Evolutionary conservation across 2,329 filamentous ascomycete species (phyloP), one percentile per base, ranked within the genome.

Genomic region (Colletotrichum sidae): DNA sequence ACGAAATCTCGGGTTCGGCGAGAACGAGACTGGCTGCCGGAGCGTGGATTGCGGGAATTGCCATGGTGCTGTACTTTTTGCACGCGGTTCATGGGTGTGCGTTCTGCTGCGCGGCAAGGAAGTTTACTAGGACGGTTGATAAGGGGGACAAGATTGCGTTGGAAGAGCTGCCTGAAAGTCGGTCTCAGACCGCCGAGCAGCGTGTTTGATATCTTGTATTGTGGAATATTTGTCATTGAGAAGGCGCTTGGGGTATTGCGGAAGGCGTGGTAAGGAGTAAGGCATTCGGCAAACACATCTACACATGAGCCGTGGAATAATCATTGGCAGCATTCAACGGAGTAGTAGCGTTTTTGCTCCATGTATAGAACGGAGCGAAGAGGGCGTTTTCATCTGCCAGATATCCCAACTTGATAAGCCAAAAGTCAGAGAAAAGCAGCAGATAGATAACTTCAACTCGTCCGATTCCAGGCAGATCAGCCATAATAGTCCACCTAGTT

Each of bases 31-130:
- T 60, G 11, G 56, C 55, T 6, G 65, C 55, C 1, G 60, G 55
- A 6, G 55, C 55, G 8, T 67, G 65, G 65, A 55, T 65, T 8
- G 46, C 60, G 11, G 60, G 60, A 1, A 41, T 65, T 9, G 50
- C 44, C 8, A 67, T 67, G 60, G 10, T 60, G 8, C 33, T 67
- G 45, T 60, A 57, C 6, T 46, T 67, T 2, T 10, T 60, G 6
- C 60, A 59, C 50, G 38, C 61, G 4, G 2, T 60, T 8, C 61
- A 65, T 11, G 45, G 39, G 6, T 64, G 61, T 15, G 55, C 44
- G 1, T 60, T 15, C 9, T 65, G 56, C 37, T 65, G 50, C 2
- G 61, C 50, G 8, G 49, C 56, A 17, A 60, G 56, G 39, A 60
- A 51, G 50, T 35, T 34, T 5, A 60, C 49, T 12, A 60, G 50